Conservation (phyloP, 495 filamentous ascomycete species). For the Neurospora pannonica region DNA sequence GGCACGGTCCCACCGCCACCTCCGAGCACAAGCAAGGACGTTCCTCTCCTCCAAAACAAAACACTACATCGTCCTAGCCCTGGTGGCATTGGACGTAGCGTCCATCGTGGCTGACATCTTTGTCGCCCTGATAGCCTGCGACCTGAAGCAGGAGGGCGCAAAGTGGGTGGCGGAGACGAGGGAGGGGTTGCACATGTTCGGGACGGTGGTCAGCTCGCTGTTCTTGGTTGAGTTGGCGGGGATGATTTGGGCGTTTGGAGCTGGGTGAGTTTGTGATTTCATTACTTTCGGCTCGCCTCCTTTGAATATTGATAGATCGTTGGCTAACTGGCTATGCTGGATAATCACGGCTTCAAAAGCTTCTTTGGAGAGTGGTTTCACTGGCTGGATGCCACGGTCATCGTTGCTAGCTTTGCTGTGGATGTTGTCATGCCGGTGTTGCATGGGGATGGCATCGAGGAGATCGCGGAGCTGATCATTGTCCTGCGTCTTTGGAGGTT, state of each 20-base stretch:
- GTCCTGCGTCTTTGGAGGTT: slow-evolving; percentile 58
- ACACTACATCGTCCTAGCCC: slow-evolving; percentile 46
- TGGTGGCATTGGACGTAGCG: slow-evolving; percentile 48
- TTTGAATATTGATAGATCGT: not conserved
- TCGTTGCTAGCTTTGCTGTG: slow-evolving; percentile 50
- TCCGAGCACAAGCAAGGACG: slow-evolving; percentile 5
- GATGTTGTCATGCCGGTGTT: slow-evolving; percentile 36
- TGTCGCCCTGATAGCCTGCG: slow-evolving; percentile 51
- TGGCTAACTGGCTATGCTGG: not conserved
- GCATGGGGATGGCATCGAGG: slow-evolving; percentile 36
- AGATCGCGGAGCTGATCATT: slow-evolving; percentile 54
- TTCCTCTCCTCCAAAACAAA: slow-evolving; percentile 46
- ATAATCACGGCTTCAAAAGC: slow-evolving; percentile 17
- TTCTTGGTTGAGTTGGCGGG: slow-evolving; percentile 52
- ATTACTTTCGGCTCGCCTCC: not conserved
- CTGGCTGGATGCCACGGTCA: slow-evolving; percentile 52
- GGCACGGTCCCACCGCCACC: not conserved
- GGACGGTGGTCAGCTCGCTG: slow-evolving; percentile 46
- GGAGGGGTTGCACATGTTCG: slow-evolving; percentile 24
- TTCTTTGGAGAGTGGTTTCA: slow-evolving; percentile 56
- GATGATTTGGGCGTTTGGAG: slow-evolving; percentile 48
- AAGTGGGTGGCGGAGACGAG: slow-evolving; percentile 27
- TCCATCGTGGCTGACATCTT: slow-evolving; percentile 56
- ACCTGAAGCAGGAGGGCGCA: slow-evolving; percentile 29
- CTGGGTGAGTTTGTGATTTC: slow-evolving; percentile 27